A percentile compares a stretch with the other conserved stretches of the same genome.
Conservation (phyloP, 2,329 filamentous ascomycete genomes). For the Colletotrichum sp. region DNA sequence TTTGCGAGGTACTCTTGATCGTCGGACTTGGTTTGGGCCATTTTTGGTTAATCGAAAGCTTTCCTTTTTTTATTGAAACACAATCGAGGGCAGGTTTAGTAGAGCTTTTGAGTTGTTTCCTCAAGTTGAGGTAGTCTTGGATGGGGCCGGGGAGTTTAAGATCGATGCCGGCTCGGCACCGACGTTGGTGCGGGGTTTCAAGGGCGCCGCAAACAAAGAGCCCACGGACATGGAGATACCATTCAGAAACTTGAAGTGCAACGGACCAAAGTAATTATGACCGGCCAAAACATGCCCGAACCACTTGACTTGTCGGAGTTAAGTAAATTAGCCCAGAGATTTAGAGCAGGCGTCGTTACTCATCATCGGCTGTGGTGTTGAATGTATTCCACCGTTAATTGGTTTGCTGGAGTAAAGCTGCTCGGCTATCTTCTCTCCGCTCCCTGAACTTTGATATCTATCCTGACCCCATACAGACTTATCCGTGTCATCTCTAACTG, state of each 20-base stretch:
- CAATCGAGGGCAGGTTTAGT: not conserved
- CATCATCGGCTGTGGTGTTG: not conserved
- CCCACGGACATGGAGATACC: not conserved
- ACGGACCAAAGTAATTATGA: not conserved
- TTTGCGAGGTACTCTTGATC: constrained; percentile 31
- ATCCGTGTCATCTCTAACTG: not conserved
- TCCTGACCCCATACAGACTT: not conserved
- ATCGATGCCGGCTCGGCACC: not conserved
- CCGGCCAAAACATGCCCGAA: not conserved
- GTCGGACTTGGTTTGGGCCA: not conserved
- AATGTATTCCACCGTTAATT: not conserved
- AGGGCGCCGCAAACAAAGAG: not conserved
- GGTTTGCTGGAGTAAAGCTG: not conserved
- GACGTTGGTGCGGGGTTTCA: not conserved
- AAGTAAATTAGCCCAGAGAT: not conserved
- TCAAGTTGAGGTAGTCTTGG: not conserved
- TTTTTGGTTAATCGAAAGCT: not conserved
- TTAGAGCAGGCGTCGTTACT: not conserved
- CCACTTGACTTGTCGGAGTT: not conserved
- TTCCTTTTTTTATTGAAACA: not conserved
- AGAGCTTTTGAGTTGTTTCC: not conserved
- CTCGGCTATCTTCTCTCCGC: not conserved
- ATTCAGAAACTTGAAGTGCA: not conserved
- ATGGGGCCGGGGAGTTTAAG: not conserved
- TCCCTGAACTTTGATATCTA: not conserved